Conservation (phyloP, 768 basidiomycete species). For the Russula abietina region DNA sequence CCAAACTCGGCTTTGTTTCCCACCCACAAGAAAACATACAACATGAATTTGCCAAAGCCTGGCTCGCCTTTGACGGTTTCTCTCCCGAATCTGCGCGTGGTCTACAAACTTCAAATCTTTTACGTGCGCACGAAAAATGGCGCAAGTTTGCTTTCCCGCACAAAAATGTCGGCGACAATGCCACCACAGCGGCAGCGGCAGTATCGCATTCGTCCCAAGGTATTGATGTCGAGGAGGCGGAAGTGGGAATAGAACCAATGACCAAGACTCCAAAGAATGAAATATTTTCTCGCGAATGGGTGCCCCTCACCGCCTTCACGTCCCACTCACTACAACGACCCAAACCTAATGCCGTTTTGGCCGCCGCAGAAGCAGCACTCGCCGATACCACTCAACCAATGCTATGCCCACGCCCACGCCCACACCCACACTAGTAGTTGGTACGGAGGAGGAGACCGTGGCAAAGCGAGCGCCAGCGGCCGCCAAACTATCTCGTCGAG, state of each 20-base stretch:
- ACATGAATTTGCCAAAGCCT: neutral
- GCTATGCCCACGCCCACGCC: neutral
- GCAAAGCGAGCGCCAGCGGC: no score
- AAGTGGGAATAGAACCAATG: neutral
- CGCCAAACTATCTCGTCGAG: constrained; percentile 17
- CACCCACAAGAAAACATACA: neutral
- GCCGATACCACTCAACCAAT: neutral
- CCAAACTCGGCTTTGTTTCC: neutral
- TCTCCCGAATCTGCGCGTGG: constrained; percentile 16
- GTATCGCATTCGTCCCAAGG: neutral
- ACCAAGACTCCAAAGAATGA: neutral
- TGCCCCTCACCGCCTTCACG: neutral
- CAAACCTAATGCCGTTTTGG: neutral
- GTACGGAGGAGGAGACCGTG: neutral
- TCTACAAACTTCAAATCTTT: constrained; percentile 6
- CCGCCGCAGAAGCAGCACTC: neutral
- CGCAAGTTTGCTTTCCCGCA: neutral
- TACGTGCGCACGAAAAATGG: constrained; percentile 18
- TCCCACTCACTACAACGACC: neutral
- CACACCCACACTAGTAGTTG: no score
- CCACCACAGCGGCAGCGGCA: neutral
- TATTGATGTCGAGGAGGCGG: neutral
- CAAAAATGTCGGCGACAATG: neutral
- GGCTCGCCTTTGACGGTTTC: constrained; percentile 22
- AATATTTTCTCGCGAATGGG: constrained; percentile 1